Base-by-base conservation (phyloP, 805 yeast genomes). In the Tetrapisispora namnaoensis region DNA sequence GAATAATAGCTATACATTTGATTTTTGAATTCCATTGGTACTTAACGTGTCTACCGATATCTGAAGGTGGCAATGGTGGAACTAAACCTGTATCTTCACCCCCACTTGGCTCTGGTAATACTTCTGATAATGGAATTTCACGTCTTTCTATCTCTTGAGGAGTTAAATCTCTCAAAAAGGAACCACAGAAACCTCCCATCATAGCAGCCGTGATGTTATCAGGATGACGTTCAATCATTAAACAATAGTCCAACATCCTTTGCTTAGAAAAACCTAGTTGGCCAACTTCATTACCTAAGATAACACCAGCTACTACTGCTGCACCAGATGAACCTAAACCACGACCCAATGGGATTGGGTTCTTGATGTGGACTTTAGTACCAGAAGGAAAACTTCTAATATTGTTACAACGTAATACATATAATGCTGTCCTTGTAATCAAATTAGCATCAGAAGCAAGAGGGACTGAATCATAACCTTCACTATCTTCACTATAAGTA, bases 151-250 rank as follows among this genome's bases (percentile, higher is more conserved):
- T 74, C 55, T 90, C 97, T 38, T 78, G 76, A 3, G 82, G 80
- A 34, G 80, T 72, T 51, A 93, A 70, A 53, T 86, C 95, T 59
- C 95, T 79, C 61, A 93, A 75, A 67, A 85, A 93, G 4, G 96
- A 88, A 41, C 99, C 99, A 39, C 90, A 96, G 66, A 93, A 93
- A 1, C 99, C 97, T 51, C 99, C 99, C 82, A 90, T 84, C 96
- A 93, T 88, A 36, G 99, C 96, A 32, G 99, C 99, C 13, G 96
- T 88, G 61, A 93, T 90, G 67, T 93, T 93, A 69, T 93, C 99
- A 35, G 99, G 99, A 62, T 93, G 99, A 65, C 98, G 82, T 72
- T 93, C 99, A 56, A 93, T 90, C 93, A 93, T 86, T 58, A 93
- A 75, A 67, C 96, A 88, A 72, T 86, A 93, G 67, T 93, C 99